These are phyloP conservation scores for Rosa hybrid DNA, from an alignment of 331 rosid genomes.

Conservation along the genomic window DNA sequence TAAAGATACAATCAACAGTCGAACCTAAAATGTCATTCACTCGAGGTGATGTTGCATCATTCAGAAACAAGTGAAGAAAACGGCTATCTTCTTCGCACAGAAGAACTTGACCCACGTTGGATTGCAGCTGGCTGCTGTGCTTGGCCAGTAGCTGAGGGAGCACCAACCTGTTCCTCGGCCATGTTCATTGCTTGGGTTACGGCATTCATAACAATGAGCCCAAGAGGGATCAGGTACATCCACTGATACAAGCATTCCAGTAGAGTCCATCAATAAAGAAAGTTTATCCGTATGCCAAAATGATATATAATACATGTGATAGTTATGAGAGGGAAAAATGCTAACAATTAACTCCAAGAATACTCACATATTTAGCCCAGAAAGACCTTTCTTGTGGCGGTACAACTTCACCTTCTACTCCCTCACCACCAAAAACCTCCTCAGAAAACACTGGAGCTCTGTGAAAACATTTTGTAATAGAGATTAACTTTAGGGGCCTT, in stretches of 20 bases:
- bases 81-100: conserved; percentile 65
- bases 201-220: conserved; percentile 93
- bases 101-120: conserved; percentile 74
- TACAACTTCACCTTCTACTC: conserved; percentile 67
- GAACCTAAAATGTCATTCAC: conserved; percentile 26
- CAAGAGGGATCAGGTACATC: conserved; percentile 97
- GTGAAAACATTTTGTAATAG: conserved; percentile 23
- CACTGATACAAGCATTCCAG: conserved; percentile 54
- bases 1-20: conserved; percentile 18
- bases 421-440: conserved; percentile 69
- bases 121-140: conserved; percentile 62
- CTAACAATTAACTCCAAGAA: conserved; percentile 8
- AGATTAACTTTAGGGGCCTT: background rate
- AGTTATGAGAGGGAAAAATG: conserved; percentile 6
- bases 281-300: background rate
- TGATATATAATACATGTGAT: background rate
- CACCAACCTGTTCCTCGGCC: conserved; percentile 84
- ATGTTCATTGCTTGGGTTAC: conserved; percentile 94
- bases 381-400: conserved; percentile 77
- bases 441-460: conserved; percentile 85
- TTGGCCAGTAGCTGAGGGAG: conserved; percentile 54
- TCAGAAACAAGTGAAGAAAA: conserved; percentile 23
- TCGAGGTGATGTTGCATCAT: background rate
- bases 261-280: background rate
- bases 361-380: conserved; percentile 97